These are phyloP conservation scores for Fusarium zealandicum DNA, from an alignment of 2,329 filamentous ascomycete genomes.

Conservation along the genomic window DNA sequence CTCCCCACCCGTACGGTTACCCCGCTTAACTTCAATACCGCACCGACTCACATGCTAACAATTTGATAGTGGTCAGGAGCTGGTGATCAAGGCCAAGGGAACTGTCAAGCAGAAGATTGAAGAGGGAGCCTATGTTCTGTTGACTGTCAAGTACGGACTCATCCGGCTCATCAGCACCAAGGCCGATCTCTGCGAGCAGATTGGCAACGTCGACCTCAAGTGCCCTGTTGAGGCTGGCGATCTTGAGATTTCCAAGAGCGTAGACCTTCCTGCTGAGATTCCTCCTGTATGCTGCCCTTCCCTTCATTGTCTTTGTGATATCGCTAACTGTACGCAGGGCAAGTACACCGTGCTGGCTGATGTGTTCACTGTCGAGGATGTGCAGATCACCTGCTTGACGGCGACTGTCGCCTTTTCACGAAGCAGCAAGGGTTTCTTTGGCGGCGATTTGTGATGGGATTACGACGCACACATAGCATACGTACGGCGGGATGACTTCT, in stretches of 20 bases:
- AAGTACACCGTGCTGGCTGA: conserved; percentile 90
- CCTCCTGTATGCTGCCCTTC: conserved; percentile 74
- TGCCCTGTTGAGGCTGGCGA: conserved; percentile 87
- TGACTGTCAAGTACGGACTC: conserved; percentile 92
- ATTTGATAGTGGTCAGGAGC: conserved; percentile 70
- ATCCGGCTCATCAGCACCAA: conserved; percentile 85
- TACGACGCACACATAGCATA: conserved; percentile 17
- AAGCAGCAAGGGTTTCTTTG: conserved; percentile 48
- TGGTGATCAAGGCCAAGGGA: conserved; percentile 81
- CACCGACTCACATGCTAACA: conserved; percentile 34
- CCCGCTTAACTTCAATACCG: conserved; percentile 10
- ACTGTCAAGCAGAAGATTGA: conserved; percentile 75
- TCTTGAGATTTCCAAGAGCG: conserved; percentile 76
- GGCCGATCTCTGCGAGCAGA: conserved; percentile 87
- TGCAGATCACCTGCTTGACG: conserved; percentile 85
- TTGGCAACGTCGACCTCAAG: conserved; percentile 84
- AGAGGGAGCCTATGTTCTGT: conserved; percentile 79
- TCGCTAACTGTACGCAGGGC: conserved; percentile 63
- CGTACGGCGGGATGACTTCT: conserved; percentile 19
- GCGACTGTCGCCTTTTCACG: conserved; percentile 71
- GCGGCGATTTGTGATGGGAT: conserved; percentile 50
- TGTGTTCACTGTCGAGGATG: conserved; percentile 75
- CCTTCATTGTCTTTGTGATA: conserved; percentile 15
- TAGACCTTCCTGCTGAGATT: conserved; percentile 85
- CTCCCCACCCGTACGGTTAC: conserved; percentile 77